Percentiles rank a stretch among this genome's conserved stretches.
These are phyloP conservation scores for Solanum hybrid DNA, from an alignment of 305 asterid genomes.

Conservation along the genomic window DNA sequence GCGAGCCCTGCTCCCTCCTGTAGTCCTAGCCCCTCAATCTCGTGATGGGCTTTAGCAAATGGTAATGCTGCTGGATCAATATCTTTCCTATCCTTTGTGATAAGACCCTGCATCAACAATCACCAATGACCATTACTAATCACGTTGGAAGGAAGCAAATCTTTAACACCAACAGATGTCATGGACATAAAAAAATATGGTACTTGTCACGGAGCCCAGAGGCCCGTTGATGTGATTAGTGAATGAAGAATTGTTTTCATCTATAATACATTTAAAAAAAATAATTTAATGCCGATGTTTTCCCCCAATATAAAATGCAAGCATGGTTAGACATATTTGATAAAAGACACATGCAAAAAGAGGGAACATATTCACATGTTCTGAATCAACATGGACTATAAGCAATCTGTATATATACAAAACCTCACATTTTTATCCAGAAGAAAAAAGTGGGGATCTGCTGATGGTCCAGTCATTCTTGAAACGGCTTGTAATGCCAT, in stretches of 20 bases:
- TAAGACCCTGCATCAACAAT: constrained; percentile 66
- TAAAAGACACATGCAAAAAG: background rate
- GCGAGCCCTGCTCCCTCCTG: constrained; percentile 70
- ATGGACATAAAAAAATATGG: background rate
- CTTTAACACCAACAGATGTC: background rate
- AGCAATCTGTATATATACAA: constrained; percentile 7
- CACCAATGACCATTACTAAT: background rate
- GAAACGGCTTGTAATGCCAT: constrained; percentile 94
- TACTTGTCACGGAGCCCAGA: background rate
- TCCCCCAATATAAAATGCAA: background rate
- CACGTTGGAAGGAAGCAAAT: background rate
- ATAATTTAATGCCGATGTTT: no score
- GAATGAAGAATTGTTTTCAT: background rate
- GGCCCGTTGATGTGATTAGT: background rate
- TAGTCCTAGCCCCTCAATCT: constrained; percentile 63
- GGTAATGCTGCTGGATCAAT: constrained; percentile 89
- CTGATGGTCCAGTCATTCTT: constrained; percentile 76
- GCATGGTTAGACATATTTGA: background rate
- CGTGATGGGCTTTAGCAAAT: constrained; percentile 70
- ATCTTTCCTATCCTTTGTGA: constrained; percentile 74
- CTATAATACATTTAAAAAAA: background rate
- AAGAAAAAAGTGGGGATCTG: constrained; percentile 87
- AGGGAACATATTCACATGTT: background rate
- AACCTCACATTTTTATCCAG: constrained; percentile 83
- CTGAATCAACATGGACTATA: background rate